Evolutionary conservation across 805 yeast species (phyloP), one percentile per base, ranked within the genome.

Genomic region (Ogataea saltuana): DNA sequence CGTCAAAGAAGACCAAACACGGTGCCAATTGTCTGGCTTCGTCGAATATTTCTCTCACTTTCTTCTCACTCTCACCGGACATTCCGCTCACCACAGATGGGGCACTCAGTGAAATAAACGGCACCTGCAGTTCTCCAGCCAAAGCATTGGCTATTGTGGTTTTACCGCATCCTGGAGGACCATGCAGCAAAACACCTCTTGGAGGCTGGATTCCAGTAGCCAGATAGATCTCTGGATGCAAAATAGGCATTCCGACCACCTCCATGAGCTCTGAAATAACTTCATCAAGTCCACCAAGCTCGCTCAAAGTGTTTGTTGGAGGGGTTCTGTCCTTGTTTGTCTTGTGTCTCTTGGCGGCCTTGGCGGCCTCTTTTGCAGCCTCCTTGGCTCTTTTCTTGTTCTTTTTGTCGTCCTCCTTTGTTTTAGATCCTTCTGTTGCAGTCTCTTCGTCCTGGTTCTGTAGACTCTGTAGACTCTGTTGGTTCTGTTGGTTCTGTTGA

Each of bases 91-190:
- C 98, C 7, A 93, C 88, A 2, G 96, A 84, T 1, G 99, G 99
- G 0, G 99, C 98, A 20, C 96, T 85, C 1, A 93, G 75, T 33
- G 85, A 83, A 13, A 93, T 80, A 59, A 93, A 93, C 0, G 98
- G 97, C 0, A 93, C 96, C 53, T 88, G 85, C 23, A 93, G 72
- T 59, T 91, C 96, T 21, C 96, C 96, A 1, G 99, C 99, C 17
- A 93, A 69, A 0, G 98, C 97, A 63, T 89, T 89, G 3, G 99
- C 99, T 41, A 93, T 82, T 32, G 96, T 84, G 0, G 99, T 93
- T 58, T 93, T 93, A 62, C 99, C 99, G 71, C 99, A 93, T 12
- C 99, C 99, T 2, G 98, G 99, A 0, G 99, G 99, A 0, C 99
- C 99, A 63, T 91, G 96, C 10, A 91, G 65, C 12, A 91, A 67